Evolutionary conservation across 2,329 filamentous ascomycete species (phyloP), one percentile per base, ranked within the genome.

Genomic region (Volutella citrinella): DNA sequence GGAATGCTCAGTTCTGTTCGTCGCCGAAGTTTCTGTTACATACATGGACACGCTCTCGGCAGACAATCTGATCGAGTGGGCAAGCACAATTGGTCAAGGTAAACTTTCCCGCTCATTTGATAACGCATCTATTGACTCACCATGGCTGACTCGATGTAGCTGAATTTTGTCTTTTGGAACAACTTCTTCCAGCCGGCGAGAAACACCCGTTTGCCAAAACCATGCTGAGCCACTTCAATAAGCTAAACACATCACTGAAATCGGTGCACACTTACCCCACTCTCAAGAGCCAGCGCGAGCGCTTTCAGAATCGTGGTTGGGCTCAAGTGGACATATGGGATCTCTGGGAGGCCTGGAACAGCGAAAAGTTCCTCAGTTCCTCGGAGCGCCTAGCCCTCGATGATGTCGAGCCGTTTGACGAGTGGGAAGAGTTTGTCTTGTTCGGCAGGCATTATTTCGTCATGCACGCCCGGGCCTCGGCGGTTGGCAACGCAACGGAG

Each of bases 391-490:
- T 57, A 21, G 64, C 64, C 10, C 63, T 96, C 11, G 83, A 95
- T 48, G 55, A 65, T 1, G 61, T 89, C 12, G 91, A 96, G 54
- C 80, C 84, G 1, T 96, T 97, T 55, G 91, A 97, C 58, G 90
- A 96, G 61, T 95, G 88, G 88, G 91, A 97, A 60, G 91, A 96
- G 52, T 89, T 96, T 55, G 81, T 84, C 4, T 68, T 95, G 1
- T 95, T 94, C 58, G 80, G 78, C 3, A 80, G 81, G 20, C 90
- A 96, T 60, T 95, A 95, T 60, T 85, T 90, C 48, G 64, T 96
- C 26, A 69, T 95, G 8, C 69, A 79, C 31, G 87, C 87, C 10
- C 45, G 33, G 8, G 53, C 52, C 8, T 32, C 43, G 6, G 28
- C 27, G 10, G 31, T 16, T 14, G 20, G 28, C 15, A 26, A 27